A percentile compares a stretch with the other conserved stretches of the same genome.
Conservation (phyloP, 768 basidiomycete genomes). For the Tricholoma furcatifolium region DNA sequence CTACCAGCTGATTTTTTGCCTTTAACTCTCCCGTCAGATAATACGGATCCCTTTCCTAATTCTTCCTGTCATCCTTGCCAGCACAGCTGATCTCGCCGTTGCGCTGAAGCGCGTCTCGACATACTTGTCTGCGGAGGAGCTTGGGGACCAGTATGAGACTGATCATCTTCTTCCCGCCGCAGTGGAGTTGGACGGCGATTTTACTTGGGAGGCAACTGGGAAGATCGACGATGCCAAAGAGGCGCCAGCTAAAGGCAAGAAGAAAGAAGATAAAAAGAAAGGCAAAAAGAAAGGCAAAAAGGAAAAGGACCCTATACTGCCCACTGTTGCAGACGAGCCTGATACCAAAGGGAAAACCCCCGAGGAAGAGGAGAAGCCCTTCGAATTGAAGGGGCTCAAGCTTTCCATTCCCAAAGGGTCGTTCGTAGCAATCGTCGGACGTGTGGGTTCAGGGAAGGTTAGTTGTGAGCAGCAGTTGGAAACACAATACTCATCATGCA, state of each 20-base stretch:
- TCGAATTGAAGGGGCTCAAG: too few species aligned
- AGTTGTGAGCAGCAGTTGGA: too few species aligned
- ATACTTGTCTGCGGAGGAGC: conserved; percentile 56
- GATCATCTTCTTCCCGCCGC: conserved; percentile 36
- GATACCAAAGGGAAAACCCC: conserved; percentile 16
- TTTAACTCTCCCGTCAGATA: conserved; percentile 32
- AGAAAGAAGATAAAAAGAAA: conserved; percentile 15
- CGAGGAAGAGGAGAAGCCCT: conserved; percentile 30
- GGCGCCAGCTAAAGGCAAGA: conserved; percentile 10
- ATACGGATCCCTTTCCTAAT: conserved; percentile 58
- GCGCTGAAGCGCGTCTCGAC: conserved; percentile 47
- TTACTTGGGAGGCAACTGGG: conserved; percentile 46
- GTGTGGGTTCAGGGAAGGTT: too few species aligned
- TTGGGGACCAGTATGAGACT: conserved; percentile 43
- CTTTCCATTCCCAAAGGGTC: too few species aligned
- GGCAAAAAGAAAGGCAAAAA: conserved; percentile 15
- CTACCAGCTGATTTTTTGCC: background rate
- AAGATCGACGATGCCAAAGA: conserved; percentile 15
- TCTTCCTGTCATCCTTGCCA: conserved; percentile 52
- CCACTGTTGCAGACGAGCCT: conserved; percentile 16
- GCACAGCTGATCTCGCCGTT: conserved; percentile 47
- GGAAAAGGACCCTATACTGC: conserved; percentile 14
- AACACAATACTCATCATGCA: too few species aligned
- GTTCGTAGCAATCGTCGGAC: too few species aligned
- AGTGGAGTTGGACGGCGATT: conserved; percentile 48